Base-by-base conservation (phyloP, 169 alveolate genomes). In the Cryptosporidium meleagridis region DNA sequence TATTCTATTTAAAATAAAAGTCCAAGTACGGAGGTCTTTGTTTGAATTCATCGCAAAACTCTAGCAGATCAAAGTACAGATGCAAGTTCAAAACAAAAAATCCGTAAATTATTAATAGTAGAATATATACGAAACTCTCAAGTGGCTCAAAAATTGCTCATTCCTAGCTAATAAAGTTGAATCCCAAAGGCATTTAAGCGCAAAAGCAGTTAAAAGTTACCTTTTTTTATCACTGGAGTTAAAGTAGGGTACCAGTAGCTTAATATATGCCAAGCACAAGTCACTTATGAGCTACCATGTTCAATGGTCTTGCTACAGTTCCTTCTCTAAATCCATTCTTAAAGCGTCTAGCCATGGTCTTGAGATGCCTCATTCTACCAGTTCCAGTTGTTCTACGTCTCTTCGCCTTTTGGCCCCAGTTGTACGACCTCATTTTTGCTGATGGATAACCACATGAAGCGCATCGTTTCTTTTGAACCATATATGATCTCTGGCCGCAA, bases 261-360 rank as follows among this genome's bases (percentile, higher is more conserved):
- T 5, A 55, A 55, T 1, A 69, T 44, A 2, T 69, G 85, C 39
- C 44, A 45, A 51, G 4, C 21, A 16, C 48, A 53, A 16, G 65
- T 53, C 58, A 52, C 72, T 53, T 73, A 52, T 73, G 51, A 55
- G 55, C 41, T 31, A 5, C 41, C 70, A 41, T 26, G 16, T 41
- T 80, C 31, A 62, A 37, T 80, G 97, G 92, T 58, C 85, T 89
- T 52, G 99, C 98, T 21, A 91, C 91, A 41, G 97, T 96, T 73
- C 99, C 99, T 44, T 96, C 98, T 85, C 99, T 95, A 96, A 97
- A 98, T 84, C 97, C 97, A 92, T 97, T 97, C 96, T 97, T 97
- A 85, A 97, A 96, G 91, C 98, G 96, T 93, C 99, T 94, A 35
- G 98, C 96, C 93, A 98, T 86, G 44, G 96, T 95, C 95, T 97